phyloP scores from a whole-genome alignment of 139 green algal species.

The Protoeuglena noctilucae region DNA sequence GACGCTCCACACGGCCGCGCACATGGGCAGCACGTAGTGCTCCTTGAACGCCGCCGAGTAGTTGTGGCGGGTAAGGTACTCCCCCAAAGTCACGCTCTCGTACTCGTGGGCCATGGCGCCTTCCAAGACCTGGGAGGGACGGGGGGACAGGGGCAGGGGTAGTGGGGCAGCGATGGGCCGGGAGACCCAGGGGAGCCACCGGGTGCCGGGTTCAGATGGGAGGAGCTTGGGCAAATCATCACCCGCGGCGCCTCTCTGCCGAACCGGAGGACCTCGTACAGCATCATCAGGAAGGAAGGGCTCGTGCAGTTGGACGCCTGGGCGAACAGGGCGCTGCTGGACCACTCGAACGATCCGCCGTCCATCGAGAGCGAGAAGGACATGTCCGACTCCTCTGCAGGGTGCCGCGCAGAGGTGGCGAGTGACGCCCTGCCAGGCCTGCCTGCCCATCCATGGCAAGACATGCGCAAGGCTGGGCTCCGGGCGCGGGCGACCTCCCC shows the following conservation, averaged over 20 bases:
- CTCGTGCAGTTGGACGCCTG: conserved; percentile 52
- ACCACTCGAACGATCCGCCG: conserved; percentile 73
- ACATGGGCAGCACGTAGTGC: conserved; percentile 89
- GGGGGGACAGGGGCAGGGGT: too few relatives aligned
- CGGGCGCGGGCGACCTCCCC: too few relatives aligned
- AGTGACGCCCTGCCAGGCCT: too few relatives aligned
- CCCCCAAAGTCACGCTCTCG: conserved; percentile 41
- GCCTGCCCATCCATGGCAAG: too few relatives aligned
- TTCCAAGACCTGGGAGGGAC: conserved; percentile 41
- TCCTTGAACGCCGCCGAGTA: conserved; percentile 54
- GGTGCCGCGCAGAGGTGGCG: too few relatives aligned
- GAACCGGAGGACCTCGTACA: conserved; percentile 80
- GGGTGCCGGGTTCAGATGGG: too few relatives aligned
- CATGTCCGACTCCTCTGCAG: conserved; percentile 84
- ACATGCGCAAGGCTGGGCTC: too few relatives aligned
- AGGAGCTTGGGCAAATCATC: too few relatives aligned
- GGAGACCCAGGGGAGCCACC: too few relatives aligned
- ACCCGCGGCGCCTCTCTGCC: conserved; percentile 57
- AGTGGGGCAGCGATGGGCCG: too few relatives aligned
- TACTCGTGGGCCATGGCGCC: conserved; percentile 18
- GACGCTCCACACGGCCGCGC: conserved; percentile 87
- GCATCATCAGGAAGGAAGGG: conserved; percentile 63
- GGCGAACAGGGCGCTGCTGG: conserved; percentile 62
- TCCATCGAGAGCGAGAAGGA: conserved; percentile 76
- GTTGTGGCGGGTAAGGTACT: conserved; percentile 48